Conservation (phyloP, 2,329 filamentous ascomycete genomes). For the Sporothrix luriei region DNA sequence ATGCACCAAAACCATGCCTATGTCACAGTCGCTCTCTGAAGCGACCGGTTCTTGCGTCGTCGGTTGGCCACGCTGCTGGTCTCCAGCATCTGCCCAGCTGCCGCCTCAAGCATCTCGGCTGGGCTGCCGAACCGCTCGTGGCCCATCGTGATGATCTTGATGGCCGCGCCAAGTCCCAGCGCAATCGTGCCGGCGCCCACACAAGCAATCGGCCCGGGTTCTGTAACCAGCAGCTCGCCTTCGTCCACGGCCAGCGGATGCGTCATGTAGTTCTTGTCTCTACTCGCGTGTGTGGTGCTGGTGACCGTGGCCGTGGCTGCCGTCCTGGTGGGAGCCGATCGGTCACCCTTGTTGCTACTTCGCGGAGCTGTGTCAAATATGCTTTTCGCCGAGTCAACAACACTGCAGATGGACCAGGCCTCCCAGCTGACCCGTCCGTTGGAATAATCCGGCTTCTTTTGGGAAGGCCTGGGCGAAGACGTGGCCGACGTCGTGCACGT, state of each 20-base stretch:
- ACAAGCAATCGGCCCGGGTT: constrained; percentile 64
- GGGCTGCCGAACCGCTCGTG: constrained; percentile 63
- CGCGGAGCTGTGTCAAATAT: constrained; percentile 43
- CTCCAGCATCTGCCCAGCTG: constrained; percentile 39
- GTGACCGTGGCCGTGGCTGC: background rate
- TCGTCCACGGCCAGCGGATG: constrained; percentile 49
- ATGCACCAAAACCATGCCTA: background rate
- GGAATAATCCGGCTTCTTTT: background rate
- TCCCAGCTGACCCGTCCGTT: constrained; percentile 51
- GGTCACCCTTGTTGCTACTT: constrained; percentile 42
- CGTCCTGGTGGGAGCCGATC: background rate
- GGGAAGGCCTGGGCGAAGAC: background rate
- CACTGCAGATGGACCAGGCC: constrained; percentile 56
- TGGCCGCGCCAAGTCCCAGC: constrained; percentile 70
- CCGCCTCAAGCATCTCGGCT: constrained; percentile 40
- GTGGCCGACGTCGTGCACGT: background rate
- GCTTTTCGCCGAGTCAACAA: constrained; percentile 47
- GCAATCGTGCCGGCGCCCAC: constrained; percentile 68
- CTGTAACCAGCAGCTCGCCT: constrained; percentile 55
- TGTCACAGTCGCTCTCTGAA: background rate
- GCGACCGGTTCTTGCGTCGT: constrained; percentile 39
- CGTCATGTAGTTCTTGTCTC: constrained; percentile 39
- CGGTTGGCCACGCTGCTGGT: constrained; percentile 44
- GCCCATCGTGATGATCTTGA: constrained; percentile 71
- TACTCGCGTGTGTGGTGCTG: background rate